These are phyloP conservation scores for Lithocarpus polystachyus DNA, from an alignment of 306 rosid species.

Conservation along the genomic window DNA sequence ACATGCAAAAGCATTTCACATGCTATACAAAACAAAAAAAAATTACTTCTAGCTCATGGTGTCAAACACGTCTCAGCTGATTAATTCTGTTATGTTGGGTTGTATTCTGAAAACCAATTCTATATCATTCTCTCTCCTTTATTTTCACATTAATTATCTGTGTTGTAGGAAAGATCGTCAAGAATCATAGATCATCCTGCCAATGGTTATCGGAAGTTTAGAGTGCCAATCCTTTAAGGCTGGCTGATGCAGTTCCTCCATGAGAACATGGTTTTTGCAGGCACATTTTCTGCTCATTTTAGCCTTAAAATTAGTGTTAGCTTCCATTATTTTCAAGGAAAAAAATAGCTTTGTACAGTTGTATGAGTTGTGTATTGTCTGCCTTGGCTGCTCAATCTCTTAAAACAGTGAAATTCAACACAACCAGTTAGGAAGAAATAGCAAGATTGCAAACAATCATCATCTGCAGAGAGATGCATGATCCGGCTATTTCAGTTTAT, in stretches of 20 bases:
- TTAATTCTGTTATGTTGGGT: not conserved
- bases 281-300: not conserved
- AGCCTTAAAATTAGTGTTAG: not conserved
- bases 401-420: not conserved
- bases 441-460: not conserved
- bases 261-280: not conserved
- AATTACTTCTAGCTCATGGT: not conserved
- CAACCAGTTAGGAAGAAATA: not conserved
- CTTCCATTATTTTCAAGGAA: not conserved
- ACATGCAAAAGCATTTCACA: not conserved
- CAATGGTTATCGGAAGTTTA: constrained; percentile 5
- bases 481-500: not conserved
- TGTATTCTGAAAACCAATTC: not conserved
- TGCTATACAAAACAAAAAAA: not conserved
- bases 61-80: not conserved
- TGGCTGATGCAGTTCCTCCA: not conserved
- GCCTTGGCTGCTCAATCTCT: not conserved
- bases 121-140: not conserved
- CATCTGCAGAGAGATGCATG: not conserved
- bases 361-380: not conserved
- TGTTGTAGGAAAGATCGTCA: constrained; percentile 25
- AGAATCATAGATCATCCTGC: constrained; percentile 16
- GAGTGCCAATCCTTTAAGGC: not conserved
- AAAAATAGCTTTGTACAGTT: not conserved
- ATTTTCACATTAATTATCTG: not conserved